Base-by-base conservation (phyloP, 2,329 filamentous ascomycete species). In the Fusarium marasasianum region DNA sequence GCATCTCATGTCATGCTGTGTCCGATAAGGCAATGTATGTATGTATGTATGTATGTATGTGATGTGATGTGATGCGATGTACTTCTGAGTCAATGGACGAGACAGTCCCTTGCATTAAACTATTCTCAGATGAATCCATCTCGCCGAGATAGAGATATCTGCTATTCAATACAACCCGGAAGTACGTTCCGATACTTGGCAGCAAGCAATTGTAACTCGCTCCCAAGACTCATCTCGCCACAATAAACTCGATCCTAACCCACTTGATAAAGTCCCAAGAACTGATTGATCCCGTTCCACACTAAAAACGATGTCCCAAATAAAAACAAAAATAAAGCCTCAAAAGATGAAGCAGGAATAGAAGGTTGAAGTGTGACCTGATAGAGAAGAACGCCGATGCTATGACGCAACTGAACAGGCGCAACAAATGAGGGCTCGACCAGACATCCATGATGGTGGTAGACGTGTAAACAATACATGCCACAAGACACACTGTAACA, bases 361-460 rank as follows among this genome's bases (percentile, higher is more conserved):
- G 29, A 65, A 63, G 43, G 20, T 40, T n/a, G 20, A 54, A 29
- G 51, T 40, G 31, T 37, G 38, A 38, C 47, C 41, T 33, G 63
- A 58, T 48, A 45, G 53, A 58, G 35, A 48, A 65, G 38, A 76
- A 75, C 76, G 73, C 76, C 77, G 69, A 75, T 77, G 70, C 77
- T 77, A 79, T 80, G 78, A 75, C 69, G 68, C 71, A 72, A 55
- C 65, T 63, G 43, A 62, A 44, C 59, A 62, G 62, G 57, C 57
- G 31, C 58, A 68, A 61, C 41, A 60, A 40, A 44, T 44, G 59
- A 68, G 44, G 58, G 45, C 44, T 59, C 54, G 31, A 61, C 37
- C 45, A 66, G 43, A 43, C 24, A 41, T 38, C 22, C 48, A 29
- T 14, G 24, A 58, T 57, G 40, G 54, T 57, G 40, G 54, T 51